Evolutionary conservation across 1,284 basidiomycete genomes (phyloP).

Genomic region (Wolfiporia cocos): DNA sequence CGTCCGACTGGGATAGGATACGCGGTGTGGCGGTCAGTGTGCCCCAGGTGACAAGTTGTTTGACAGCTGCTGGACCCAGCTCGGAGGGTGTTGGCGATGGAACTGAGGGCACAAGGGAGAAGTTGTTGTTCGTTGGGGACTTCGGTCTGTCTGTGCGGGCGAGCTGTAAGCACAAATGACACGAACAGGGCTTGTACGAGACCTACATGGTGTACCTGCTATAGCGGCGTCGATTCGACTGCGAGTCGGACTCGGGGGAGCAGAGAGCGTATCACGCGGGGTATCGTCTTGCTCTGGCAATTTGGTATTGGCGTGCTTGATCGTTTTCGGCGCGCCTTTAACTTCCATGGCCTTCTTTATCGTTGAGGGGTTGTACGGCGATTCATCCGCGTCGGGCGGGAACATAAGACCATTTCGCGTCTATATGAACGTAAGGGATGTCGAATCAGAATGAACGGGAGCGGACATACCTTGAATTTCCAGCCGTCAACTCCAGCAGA

Average conservation of each 20-base stretch:
- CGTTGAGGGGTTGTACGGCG: constrained; percentile 61
- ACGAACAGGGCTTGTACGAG: constrained; percentile 1
- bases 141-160: constrained; percentile 45
- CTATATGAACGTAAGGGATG: constrained; percentile 31
- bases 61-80: constrained; percentile 68
- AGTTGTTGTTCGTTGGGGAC: constrained; percentile 51
- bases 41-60: constrained; percentile 92
- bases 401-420: constrained; percentile 92
- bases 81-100: constrained; percentile 82
- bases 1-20: constrained; percentile 65
- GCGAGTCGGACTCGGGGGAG: constrained; percentile 80
- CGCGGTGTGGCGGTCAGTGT: constrained; percentile 84
- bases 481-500: constrained; percentile 72
- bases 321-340: constrained; percentile 52
- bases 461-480: constrained; percentile 72
- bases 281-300: constrained; percentile 60
- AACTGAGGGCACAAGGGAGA: constrained; percentile 74
- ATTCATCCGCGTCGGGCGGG: constrained; percentile 79
- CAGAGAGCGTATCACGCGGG: constrained; percentile 39
- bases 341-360: constrained; percentile 26
- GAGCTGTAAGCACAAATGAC: constrained; percentile 6
- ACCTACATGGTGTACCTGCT: constrained; percentile 70
- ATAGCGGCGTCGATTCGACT: constrained; percentile 89
- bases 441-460: not conserved
- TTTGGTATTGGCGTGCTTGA: constrained; percentile 78